Evolutionary conservation across 2,329 filamentous ascomycete species (phyloP), one percentile per base, ranked within the genome.

Genomic region (Thielaviopsis musarum): DNA sequence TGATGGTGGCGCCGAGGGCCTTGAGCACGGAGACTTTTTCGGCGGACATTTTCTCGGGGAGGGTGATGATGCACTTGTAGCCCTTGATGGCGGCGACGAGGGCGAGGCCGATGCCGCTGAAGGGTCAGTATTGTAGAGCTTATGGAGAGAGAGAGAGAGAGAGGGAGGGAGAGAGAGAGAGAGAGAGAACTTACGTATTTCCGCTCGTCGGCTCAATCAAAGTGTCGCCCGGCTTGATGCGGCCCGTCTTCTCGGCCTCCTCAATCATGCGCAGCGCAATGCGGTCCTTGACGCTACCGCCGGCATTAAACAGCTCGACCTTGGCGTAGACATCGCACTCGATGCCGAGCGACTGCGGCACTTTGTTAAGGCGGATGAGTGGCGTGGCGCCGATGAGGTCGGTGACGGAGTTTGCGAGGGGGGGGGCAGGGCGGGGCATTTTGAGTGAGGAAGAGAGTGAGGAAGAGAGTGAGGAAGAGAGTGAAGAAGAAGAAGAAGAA

Each of bases 41-140:
- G 54, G 90, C 87, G 1, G 90, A 96, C 93, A 98, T 98, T 78
- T 98, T 98, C 75, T 98, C 93, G 57, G 93, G 93, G 53, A 98
- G 82, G 12, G 93, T 98, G 71, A 98, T 98, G 73, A 98, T 97
- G 49, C 91, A 94, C 73, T 91, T 91, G 79, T 97, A 98, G 65
- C 91, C 91, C 76, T 96, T 97, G 68, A 98, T 87, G 17, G 93
- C 93, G 61, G 83, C 91, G 19, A 97, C 91, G 38, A 98, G 82
- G 28, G 93, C 93, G 49, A 98, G 79, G 22, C 93, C 93, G 65
- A 98, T 98, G 65, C 93, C 93, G 61, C 76, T 78, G 58, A 7
- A 1, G 12, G 5, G 30, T 34, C 12, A 34, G 30, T 34, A 6
- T 34, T 34, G 30, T n/a, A n/a, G 24, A 34, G 30, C 10, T 34